Evolutionary conservation across 148 eudicot genomes (phyloP), one percentile per base, ranked within the genome.

Genomic region (Amaranthus palmeri): DNA sequence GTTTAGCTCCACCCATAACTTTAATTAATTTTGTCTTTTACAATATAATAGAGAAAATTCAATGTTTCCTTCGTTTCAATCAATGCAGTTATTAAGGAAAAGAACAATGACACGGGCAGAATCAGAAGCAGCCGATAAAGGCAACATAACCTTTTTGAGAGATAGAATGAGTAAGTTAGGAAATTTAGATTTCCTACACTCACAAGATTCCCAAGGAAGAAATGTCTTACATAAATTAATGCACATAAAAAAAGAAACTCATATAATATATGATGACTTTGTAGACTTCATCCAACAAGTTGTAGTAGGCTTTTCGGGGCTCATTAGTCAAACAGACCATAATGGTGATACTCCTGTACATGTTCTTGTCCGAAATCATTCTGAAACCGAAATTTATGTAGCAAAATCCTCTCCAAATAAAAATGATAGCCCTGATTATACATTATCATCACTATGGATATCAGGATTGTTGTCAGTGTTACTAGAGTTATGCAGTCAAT

Each of bases 111-210:
- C 61, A 43, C 4, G 12, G 7, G 61, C 62, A n/a, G 75, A 72
- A 72, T 43, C 50, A 4, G 10, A 52, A 42, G 68, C 75, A 42
- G 75, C 61, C 0, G 48, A 53, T 4, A 46, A 9, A 53, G 61
- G 10, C 42, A 50, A 62, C 36, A 40, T 53, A 43, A 10, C 15
- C 36, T 51, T 51, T 46, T 61, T 72, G 4, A 52, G 9, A 56
- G 52, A 72, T 10, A 63, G 40, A 62, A 54, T 72, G 59, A 48
- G 8, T 6, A 51, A 66, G 17, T 43, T 62, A n/a, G 75, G 75
- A 17, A 49, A 25, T 25, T 25, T 63, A 43, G 14, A 15, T 43
- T 72, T 72, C 48, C 44, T 72, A 54, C 61, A 11, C 17, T 72
- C 69, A 42, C 59, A 15, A 63, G 40, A 66, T 52, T 48, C 75